These are phyloP conservation scores for Smallanthus sonchifolius DNA, from an alignment of 129 eudicot species.

Conservation along the genomic window DNA sequence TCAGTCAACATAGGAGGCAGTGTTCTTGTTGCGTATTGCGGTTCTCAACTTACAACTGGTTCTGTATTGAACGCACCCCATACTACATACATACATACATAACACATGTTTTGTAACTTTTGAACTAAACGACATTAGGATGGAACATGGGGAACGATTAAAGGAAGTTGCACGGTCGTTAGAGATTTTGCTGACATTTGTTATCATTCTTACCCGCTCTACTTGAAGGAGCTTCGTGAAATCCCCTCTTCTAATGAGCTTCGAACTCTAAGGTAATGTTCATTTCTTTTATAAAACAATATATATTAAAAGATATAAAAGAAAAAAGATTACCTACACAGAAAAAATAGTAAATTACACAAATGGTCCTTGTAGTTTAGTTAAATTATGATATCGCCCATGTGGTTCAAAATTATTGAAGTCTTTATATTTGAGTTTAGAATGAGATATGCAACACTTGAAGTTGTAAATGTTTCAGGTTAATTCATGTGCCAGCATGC, in stretches of 20 bases:
- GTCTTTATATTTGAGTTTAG: too few relatives aligned
- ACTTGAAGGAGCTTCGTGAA: constrained; percentile 75
- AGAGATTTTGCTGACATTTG: constrained; percentile 89
- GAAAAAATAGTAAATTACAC: too few relatives aligned
- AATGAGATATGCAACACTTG: not conserved
- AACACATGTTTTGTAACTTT: constrained; percentile 1
- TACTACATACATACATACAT: not conserved
- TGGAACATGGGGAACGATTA: constrained; percentile 92
- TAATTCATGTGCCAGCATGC: constrained; percentile 92
- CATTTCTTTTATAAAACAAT: not conserved
- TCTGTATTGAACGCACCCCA: not conserved
- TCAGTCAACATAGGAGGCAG: too few relatives aligned
- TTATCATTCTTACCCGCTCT: constrained; percentile 73
- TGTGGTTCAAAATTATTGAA: too few relatives aligned
- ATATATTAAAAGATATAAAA: too few relatives aligned
- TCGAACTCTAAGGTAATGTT: constrained; percentile 63
- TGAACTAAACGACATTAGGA: constrained; percentile 39
- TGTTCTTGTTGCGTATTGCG: too few relatives aligned
- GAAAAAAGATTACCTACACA: not conserved
- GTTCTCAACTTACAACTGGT: not conserved
- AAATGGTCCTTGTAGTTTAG: too few relatives aligned
- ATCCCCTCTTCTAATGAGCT: constrained; percentile 47
- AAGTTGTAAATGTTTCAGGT: constrained; percentile 40
- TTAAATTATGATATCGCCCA: too few relatives aligned
- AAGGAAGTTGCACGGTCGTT: constrained; percentile 95